Evolutionary conservation across 306 rosid genomes (phyloP).

Genomic region (Mimosa bimucronata): DNA sequence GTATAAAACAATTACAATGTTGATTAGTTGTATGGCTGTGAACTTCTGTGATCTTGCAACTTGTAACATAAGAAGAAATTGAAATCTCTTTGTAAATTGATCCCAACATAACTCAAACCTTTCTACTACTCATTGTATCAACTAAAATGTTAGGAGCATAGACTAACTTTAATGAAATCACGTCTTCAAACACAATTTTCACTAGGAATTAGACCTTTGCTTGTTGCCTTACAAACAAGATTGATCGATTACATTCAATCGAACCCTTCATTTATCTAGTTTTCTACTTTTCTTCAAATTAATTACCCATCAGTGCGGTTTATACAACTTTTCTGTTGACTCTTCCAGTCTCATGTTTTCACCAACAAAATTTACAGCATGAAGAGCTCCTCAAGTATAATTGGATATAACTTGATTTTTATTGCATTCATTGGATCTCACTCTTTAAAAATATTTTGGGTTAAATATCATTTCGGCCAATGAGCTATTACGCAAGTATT

Average conservation of each 20-base stretch:
- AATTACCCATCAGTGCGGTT: background rate
- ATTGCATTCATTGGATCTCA: no score
- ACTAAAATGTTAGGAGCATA: background rate
- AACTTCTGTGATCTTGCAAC: background rate
- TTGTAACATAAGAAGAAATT: background rate
- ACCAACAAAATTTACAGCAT: no score
- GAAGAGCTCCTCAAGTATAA: no score
- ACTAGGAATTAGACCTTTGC: background rate
- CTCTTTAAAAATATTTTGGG: no score
- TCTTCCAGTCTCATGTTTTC: no score
- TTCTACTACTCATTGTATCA: background rate
- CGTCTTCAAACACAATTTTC: background rate
- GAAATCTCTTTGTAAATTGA: no score
- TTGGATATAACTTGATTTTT: no score
- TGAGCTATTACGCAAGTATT: no score
- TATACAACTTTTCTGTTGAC: background rate
- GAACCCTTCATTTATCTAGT: background rate
- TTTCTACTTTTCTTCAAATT: background rate
- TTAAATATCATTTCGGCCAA: no score
- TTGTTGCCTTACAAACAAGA: background rate
- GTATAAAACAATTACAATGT: slow-evolving; percentile 2
- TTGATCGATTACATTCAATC: background rate
- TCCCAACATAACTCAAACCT: background rate
- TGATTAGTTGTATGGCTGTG: background rate
- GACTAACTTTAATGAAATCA: background rate